A percentile compares a stretch with the other conserved stretches of the same genome.
Conservation (phyloP, 805 yeast genomes). For the Nakazawaea anatomiae region DNA sequence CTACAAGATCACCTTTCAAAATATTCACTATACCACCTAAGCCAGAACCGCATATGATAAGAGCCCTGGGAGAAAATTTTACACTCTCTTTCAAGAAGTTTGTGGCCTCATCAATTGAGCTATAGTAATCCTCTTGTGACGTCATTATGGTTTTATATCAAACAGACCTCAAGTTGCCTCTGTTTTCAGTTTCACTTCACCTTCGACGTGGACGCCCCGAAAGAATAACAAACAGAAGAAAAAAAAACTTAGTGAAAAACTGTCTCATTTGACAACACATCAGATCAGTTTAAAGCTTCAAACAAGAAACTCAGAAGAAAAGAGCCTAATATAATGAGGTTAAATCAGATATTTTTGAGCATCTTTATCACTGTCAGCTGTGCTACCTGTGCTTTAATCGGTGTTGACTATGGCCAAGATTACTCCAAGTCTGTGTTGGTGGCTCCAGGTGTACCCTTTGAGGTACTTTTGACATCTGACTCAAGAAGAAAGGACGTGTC, state of each 20-base stretch:
- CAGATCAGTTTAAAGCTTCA: not conserved
- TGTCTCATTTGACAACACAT: not conserved
- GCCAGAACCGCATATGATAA: constrained; percentile 94
- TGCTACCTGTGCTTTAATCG: constrained; percentile 58
- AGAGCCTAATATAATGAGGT: not conserved
- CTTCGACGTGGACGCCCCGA: not conserved
- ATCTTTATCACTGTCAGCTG: not conserved
- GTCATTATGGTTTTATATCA: not conserved
- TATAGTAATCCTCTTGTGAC: constrained; percentile 1
- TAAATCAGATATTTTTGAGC: not conserved
- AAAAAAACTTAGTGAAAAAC: not conserved
- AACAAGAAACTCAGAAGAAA: not conserved
- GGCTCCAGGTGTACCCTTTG: constrained; percentile 87
- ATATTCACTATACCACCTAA: constrained; percentile 75
- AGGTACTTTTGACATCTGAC: constrained; percentile 82
- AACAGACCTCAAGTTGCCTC: not conserved
- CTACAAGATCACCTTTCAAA: constrained; percentile 35
- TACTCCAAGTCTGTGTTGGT: constrained; percentile 81
- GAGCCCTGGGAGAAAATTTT: constrained; percentile 44
- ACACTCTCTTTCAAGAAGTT: not conserved
- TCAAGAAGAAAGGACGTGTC: constrained; percentile 86
- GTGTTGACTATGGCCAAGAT: constrained; percentile 86
- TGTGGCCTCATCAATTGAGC: constrained; percentile 4
- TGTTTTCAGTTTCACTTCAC: not conserved
- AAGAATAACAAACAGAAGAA: not conserved